phyloP scores from a whole-genome alignment of 352 stramenopile genomes.

The Pythium phragmiticola region DNA sequence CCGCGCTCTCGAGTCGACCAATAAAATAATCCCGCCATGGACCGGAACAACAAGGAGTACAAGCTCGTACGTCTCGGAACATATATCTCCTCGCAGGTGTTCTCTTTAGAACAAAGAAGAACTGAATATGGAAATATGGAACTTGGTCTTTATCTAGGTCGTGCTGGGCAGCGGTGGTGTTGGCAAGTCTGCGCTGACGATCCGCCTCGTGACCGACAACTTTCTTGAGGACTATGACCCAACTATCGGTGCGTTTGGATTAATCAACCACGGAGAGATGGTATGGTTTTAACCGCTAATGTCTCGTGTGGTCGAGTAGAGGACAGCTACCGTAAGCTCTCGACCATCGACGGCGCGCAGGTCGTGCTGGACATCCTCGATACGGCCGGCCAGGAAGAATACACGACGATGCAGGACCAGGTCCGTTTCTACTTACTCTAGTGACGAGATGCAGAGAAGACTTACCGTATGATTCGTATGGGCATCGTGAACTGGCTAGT shows the following conservation, averaged over 20 bases:
- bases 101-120: background rate
- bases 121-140: background rate
- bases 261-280: background rate
- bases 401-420: constrained; percentile 91
- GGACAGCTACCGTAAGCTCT: constrained; percentile 92
- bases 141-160: constrained; percentile 43
- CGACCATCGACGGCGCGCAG: constrained; percentile 79
- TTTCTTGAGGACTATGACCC: constrained; percentile 94
- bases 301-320: constrained; percentile 40
- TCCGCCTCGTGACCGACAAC: constrained; percentile 91
- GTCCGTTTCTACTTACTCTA: constrained; percentile 24
- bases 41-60: constrained; percentile 76
- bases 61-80: constrained; percentile 55
- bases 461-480: background rate
- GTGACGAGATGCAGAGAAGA: background rate
- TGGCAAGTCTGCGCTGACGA: constrained; percentile 91
- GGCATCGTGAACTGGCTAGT: constrained; percentile 37
- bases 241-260: constrained; percentile 69
- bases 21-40: constrained; percentile 4
- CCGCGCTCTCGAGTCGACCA: constrained; percentile 29
- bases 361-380: constrained; percentile 90
- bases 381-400: constrained; percentile 92
- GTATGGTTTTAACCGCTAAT: background rate
- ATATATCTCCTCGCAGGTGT: background rate
- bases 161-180: constrained; percentile 90